Evolutionary conservation across 176 grass and related monocot genomes (phyloP).

Genomic region (Triticum monococcum): DNA sequence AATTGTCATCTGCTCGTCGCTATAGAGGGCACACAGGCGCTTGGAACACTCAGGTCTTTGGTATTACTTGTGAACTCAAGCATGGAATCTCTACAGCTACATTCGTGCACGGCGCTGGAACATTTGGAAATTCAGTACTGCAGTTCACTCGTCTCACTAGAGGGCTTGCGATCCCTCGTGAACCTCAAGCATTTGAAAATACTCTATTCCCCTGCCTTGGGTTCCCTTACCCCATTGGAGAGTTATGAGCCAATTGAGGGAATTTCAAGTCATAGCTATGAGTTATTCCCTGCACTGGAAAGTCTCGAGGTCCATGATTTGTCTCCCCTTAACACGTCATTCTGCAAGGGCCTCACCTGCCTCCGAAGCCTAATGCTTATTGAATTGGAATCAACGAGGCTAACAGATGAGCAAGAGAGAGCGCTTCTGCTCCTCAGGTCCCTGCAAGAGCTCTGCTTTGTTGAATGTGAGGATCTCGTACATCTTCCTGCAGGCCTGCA

Average conservation of each 20-base stretch:
- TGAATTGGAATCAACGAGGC: not conserved
- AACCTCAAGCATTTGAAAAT: not conserved
- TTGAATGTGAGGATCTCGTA: not conserved
- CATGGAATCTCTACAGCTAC: too few relatives aligned
- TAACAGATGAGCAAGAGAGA: conserved; percentile 32
- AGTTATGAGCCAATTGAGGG: too few relatives aligned
- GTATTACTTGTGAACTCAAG: accelerated
- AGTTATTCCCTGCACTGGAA: too few relatives aligned
- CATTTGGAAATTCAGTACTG: accelerated
- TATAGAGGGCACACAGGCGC: too few relatives aligned
- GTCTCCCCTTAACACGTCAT: not conserved
- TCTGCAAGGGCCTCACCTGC: conserved; percentile 14
- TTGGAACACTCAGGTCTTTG: too few relatives aligned
- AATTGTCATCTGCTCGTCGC: accelerated
- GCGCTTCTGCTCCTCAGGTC: conserved; percentile 22
- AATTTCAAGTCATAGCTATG: too few relatives aligned
- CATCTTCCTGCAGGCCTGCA: not conserved
- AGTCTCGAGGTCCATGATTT: too few relatives aligned
- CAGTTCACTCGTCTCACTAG: too few relatives aligned
- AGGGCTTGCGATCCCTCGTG: too few relatives aligned
- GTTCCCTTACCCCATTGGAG: too few relatives aligned
- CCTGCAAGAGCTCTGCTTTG: not conserved
- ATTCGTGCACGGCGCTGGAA: too few relatives aligned
- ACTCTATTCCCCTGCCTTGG: too few relatives aligned
- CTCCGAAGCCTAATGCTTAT: not conserved